Evolutionary conservation across 176 grass and related monocot genomes (phyloP).

Genomic region (Chloris gayana): DNA sequence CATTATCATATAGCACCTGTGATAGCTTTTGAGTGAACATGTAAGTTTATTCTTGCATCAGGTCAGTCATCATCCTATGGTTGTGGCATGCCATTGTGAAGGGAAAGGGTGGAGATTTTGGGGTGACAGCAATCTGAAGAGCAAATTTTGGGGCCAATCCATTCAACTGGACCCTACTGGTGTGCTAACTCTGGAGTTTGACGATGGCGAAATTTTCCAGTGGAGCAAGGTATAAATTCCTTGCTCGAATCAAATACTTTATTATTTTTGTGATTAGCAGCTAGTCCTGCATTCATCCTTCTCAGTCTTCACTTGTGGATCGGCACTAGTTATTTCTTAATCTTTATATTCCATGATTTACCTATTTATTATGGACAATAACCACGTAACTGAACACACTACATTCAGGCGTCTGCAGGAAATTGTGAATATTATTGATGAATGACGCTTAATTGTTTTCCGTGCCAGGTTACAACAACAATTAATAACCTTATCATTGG

Average conservation of each 20-base stretch:
- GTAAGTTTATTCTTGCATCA: slow-evolving; percentile 51
- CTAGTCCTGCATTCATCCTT: background rate
- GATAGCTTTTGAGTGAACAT: slow-evolving; percentile 16
- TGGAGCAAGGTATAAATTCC: slow-evolving; percentile 79
- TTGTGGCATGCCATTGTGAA: slow-evolving; percentile 88
- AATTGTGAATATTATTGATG: background rate
- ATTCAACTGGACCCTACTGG: slow-evolving; percentile 83
- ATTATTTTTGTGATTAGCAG: slow-evolving; percentile 14
- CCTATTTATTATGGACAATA: slow-evolving; percentile 7
- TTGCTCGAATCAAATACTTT: slow-evolving; percentile 2
- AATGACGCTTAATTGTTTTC: slow-evolving; percentile 4
- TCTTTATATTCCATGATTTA: slow-evolving; percentile 4
- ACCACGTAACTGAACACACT: background rate
- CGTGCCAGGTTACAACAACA: slow-evolving; percentile 70
- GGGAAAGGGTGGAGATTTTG: slow-evolving; percentile 97
- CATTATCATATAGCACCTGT: background rate
- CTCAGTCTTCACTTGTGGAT: background rate
- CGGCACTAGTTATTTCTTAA: too few species aligned
- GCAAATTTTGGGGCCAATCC: slow-evolving; percentile 92
- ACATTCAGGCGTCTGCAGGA: slow-evolving; percentile 15
- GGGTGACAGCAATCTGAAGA: slow-evolving; percentile 80
- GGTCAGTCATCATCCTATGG: slow-evolving; percentile 96
- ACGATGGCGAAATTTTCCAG: slow-evolving; percentile 95
- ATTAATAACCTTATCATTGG: slow-evolving; percentile 94
- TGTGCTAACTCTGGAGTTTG: slow-evolving; percentile 77